Evolutionary conservation across 257 asterid genomes (phyloP).

Genomic region (Lycium ferocissimum): DNA sequence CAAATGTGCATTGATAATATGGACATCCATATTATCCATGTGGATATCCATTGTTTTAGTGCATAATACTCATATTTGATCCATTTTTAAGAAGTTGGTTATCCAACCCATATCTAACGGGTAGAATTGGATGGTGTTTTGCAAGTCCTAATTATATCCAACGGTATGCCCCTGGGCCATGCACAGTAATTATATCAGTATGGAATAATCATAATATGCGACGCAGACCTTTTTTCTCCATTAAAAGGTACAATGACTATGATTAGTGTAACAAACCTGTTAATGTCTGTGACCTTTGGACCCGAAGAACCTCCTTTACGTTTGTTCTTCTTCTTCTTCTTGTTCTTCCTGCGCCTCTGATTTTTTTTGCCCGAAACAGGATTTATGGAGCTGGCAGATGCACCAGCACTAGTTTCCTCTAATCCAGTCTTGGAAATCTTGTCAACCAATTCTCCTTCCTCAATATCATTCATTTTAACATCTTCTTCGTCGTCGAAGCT

Average conservation of each 20-base stretch:
- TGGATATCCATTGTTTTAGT: no score
- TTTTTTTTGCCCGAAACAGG: constrained; percentile 42
- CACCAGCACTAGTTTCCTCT: constrained; percentile 48
- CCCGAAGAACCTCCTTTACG: constrained; percentile 52
- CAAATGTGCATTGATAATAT: no score
- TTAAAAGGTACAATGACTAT: neutral
- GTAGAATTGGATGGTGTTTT: no score
- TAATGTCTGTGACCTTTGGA: constrained; percentile 58
- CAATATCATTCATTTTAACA: constrained; percentile 84
- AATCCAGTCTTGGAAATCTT: constrained; percentile 46
- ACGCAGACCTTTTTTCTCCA: neutral
- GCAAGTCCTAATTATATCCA: no score
- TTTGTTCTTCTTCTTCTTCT: constrained; percentile 69
- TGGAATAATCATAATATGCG: neutral
- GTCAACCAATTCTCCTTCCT: constrained; percentile 78
- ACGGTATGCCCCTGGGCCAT: neutral
- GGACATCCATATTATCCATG: no score
- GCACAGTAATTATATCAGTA: neutral
- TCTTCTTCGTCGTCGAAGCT: constrained; percentile 57
- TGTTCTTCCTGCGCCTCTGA: constrained; percentile 55
- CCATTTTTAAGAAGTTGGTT: no score
- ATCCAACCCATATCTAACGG: no score
- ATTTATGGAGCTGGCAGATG: constrained; percentile 42
- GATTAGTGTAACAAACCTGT: constrained; percentile 53
- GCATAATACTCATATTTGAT: no score